phyloP scores from a whole-genome alignment of 1,139 yeast species.

The Suhomyces yuchorum region DNA sequence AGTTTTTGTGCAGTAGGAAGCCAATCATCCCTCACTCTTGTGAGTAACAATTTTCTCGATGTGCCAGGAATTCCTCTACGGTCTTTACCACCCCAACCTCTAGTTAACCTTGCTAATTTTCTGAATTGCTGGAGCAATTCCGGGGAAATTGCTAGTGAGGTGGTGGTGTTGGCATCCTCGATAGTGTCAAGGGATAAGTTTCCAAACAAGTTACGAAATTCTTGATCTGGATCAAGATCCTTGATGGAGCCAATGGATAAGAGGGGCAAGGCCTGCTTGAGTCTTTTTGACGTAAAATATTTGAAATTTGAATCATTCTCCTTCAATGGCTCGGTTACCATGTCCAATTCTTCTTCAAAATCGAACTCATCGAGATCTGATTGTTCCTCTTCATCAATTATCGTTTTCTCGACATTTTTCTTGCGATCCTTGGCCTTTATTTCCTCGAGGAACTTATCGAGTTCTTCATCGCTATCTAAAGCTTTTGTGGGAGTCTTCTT shows the following conservation, averaged over 20 bases:
- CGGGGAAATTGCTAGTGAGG: conserved; percentile 62
- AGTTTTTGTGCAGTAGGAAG: conserved; percentile 70
- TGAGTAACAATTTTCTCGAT: conserved; percentile 62
- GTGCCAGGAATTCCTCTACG: conserved; percentile 74
- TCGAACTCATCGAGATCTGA: conserved; percentile 29
- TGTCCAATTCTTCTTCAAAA: conserved; percentile 35
- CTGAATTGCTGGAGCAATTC: conserved; percentile 67
- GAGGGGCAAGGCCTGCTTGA: conserved; percentile 39
- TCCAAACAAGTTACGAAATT: conserved; percentile 73
- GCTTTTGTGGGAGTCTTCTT: conserved; percentile 5
- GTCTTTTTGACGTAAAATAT: conserved; percentile 46
- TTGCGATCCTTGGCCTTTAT: conserved; percentile 34
- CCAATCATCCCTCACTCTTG: conserved; percentile 82
- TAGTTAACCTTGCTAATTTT: conserved; percentile 58
- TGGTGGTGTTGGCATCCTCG: conserved; percentile 70
- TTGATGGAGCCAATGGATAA: conserved; percentile 49
- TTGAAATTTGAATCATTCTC: conserved; percentile 45
- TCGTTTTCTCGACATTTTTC: neutral
- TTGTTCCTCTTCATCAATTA: neutral
- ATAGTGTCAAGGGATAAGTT: conserved; percentile 67
- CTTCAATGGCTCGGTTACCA: conserved; percentile 37
- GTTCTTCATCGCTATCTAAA: conserved; percentile 42
- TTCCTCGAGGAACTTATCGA: conserved; percentile 43
- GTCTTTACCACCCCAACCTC: conserved; percentile 86
- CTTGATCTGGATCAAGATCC: conserved; percentile 78